Conservation (phyloP, 2,329 filamentous ascomycete genomes). For the Epichloe glyceriae region DNA sequence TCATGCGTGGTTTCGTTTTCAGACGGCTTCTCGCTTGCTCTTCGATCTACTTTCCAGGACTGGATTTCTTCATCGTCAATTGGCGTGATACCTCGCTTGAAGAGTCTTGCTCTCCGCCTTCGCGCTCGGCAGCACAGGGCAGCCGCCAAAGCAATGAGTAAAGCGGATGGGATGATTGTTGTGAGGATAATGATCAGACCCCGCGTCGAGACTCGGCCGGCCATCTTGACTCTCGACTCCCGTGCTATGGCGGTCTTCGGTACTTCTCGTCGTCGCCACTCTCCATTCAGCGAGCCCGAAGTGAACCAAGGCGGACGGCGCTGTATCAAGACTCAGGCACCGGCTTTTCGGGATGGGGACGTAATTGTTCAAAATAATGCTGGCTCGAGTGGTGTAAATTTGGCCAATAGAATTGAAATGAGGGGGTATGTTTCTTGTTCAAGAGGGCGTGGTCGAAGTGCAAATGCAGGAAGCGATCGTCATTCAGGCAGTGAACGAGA, state of each 20-base stretch:
- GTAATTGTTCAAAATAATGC: too few relatives aligned
- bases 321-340: too few relatives aligned
- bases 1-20: not conserved
- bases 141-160: constrained; percentile 21
- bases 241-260: not conserved
- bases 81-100: constrained; percentile 43
- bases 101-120: constrained; percentile 28
- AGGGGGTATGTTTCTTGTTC: too few relatives aligned
- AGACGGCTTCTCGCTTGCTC: constrained; percentile 17
- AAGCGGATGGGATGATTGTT: constrained; percentile 33
- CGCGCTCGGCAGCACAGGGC: constrained; percentile 27
- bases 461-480: not conserved
- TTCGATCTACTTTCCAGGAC: constrained; percentile 40
- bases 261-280: not conserved
- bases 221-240: not conserved
- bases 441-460: not conserved
- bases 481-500: not conserved
- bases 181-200: constrained; percentile 34
- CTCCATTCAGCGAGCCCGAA: not conserved
- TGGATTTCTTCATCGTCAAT: constrained; percentile 54
- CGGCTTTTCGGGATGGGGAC: too few relatives aligned
- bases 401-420: too few relatives aligned
- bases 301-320: too few relatives aligned
- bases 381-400: too few relatives aligned
- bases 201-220: not conserved